Evolutionary conservation across 306 rosid genomes (phyloP), one percentile per base, ranked within the genome.

Genomic region (Prunus fruticosa): DNA sequence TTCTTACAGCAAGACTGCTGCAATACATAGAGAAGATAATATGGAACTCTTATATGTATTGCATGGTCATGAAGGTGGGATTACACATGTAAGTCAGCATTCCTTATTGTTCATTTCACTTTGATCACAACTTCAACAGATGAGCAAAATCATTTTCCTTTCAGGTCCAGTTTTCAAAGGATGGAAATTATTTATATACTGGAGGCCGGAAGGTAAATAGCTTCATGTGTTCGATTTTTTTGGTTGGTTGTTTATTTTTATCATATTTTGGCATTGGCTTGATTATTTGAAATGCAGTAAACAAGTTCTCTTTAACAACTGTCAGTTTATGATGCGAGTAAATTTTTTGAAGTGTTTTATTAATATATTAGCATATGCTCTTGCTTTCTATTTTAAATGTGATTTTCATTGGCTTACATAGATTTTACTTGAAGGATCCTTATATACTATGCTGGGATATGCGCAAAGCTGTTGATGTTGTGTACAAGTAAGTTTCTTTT

Each of bases 41-140:
- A 88, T 92, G 97, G 99, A 95, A 72, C 91, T 86, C 69, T 79
- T 95, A 61, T 95, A 89, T 53, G 87, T 92, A 76, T 87, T 95
- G 82, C 97, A 95, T 78, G 99, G 99, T 66, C 99, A 92, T 76
- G 97, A 95, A 90, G 99, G 99, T 23, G 99, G 99, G 70, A 63
- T 95, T 77, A 95, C 99, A 64, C 99, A 95, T 88, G 99, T 92
- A 90, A 83, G 97, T 85, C 71, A 69, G 80, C 23, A 38, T 83
- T 83, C 57, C 72, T 74, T 76, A 54, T 78, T 43, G 46, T 78
- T 72, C 47, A 25, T 69, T 75, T 73, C n/a, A 56, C 75, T 64
- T 73, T 67, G 43, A 45, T 78, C 19, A 61, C 71, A 77, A 46
- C 62, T 79, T 80, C 11, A 47, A 53, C 64, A 78, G 54, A 64